Base-by-base conservation (phyloP, 805 yeast genomes). In the Wickerhamiella parazyma region DNA sequence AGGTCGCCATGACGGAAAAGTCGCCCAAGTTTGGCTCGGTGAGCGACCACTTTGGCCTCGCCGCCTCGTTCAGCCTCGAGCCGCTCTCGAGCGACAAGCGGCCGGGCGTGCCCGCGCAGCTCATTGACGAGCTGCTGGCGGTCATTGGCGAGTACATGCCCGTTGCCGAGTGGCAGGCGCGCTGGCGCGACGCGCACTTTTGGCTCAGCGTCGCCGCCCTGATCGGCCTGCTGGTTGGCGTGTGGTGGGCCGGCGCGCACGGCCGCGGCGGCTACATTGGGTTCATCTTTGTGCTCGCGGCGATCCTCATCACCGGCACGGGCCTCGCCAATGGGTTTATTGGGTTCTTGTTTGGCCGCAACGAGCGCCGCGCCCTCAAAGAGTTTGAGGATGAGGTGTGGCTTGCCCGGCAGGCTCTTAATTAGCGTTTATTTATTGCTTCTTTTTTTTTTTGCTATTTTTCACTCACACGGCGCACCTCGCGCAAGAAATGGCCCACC, bases 41-140 rank as follows among this genome's bases (percentile, higher is more conserved):
- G 49, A 84, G 95, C 0, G 98, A 91, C 57, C 98, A 91, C 65
- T 91, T 91, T 68, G 98, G 89, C 9, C 54, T 67, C 26, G 54
- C 55, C 20, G 62, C 64, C 18, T 33, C 48, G 17, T 53, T 55
- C 45, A 29, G 24, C 8, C 34, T 53, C 2, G 35, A 33, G 21
- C 20, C 38, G 33, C 14, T 14, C 6, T 29, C 21, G 29, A 18
- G 6, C 14, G 22, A 16, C 14, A 19, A 22, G 9, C 41, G 40
- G 19, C 33, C 9, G 28, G 33, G 36, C 25, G 4, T 16, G 9
- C 25, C 16, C 3, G 47, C 33, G 17, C 41, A 42, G n/a, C 48
- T 60, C 12, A 73, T 76, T 50, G 62, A 67, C 39, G 77, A 75
- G 36, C 70, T 82, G 53, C 57, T 70, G 36, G 57, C 53, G 0